Evolutionary conservation across 2,329 filamentous ascomycete species (phyloP), one percentile per base, ranked within the genome.

Genomic region (Alternaria conjuncta): DNA sequence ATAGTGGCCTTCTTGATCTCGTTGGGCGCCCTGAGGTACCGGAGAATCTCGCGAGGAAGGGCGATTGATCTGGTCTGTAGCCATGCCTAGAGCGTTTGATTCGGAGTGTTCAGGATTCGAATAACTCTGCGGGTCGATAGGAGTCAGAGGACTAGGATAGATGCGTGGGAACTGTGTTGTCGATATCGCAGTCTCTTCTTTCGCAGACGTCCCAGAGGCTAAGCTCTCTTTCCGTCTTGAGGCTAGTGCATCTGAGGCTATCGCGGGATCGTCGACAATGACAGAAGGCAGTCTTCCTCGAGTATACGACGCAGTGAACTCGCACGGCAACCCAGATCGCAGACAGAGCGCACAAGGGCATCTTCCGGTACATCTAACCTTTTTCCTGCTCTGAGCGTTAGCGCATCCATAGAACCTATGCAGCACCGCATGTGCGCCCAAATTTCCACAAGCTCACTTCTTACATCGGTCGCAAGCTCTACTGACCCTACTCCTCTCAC

Each of bases 231-330:
- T 64, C 8, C 71, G 70, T 12, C 67, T 60, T 15, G 69, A 66
- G 25, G 67, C 60, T 45, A 64, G 63, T 7, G 70, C 58, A 47
- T 50, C 70, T 10, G 71, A 50, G 9, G 71, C 58, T 64, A 76
- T 64, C 15, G 73, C 74, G 43, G 71, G 64, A 49, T 78, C 75
- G 59, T 78, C 75, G 18, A 79, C 71, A 58, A 79, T 68, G 41
- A 84, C 75, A 28, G 80, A 78, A 8, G 83, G 82, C 32, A 82
- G 62, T 65, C 83, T 76, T 5, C 83, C 83, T 64, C 85, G 76
- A 18, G 81, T 83, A 67, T 87, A 87, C 0, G 80, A 79, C 20
- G 85, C 84, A 23, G 82, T 82, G 66, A 84, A 87, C 18, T 83
- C 83, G 73, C 85, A 87, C 12, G 73, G 70, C 7, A 79, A 64